Percentiles rank a stretch among this genome's conserved stretches.
phyloP scores from a whole-genome alignment of 106 monocot genomes.

The Amphibolis antarctica region DNA sequence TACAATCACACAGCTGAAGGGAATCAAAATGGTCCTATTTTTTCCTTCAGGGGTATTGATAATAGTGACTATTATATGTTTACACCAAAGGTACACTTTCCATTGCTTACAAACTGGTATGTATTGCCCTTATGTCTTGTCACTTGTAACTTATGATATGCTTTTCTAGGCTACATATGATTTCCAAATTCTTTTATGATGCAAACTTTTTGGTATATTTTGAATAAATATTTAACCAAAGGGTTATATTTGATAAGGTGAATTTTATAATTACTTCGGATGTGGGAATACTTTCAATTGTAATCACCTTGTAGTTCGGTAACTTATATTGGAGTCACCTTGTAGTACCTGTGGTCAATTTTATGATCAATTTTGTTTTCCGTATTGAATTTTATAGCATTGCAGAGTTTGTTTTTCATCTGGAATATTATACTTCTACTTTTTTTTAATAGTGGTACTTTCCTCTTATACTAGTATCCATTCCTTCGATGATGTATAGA shows the following conservation, averaged over 20 bases:
- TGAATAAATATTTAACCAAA: not conserved
- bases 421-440: too few species aligned
- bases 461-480: too few species aligned
- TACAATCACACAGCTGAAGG: constrained; percentile 98
- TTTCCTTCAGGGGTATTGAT: constrained; percentile 84
- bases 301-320: constrained; percentile 83
- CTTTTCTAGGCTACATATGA: not conserved
- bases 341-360: constrained; percentile 24
- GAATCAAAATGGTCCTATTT: constrained; percentile 84
- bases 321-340: constrained; percentile 73
- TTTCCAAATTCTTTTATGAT: too few species aligned
- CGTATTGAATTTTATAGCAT: not conserved
- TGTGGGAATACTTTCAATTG: constrained; percentile 98
- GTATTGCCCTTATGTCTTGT: too few species aligned
- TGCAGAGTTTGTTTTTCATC: not conserved
- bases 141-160: too few species aligned
- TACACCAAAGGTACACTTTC: constrained; percentile 56
- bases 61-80: constrained; percentile 88
- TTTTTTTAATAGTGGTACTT: too few species aligned
- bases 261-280: constrained; percentile 87
- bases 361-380: not conserved
- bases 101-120: not conserved
- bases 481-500: not conserved
- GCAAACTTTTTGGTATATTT: not conserved
- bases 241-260: constrained; percentile 45